These are phyloP conservation scores for Linum usitatissimum DNA, from an alignment of 345 rosid species.

Conservation along the genomic window DNA sequence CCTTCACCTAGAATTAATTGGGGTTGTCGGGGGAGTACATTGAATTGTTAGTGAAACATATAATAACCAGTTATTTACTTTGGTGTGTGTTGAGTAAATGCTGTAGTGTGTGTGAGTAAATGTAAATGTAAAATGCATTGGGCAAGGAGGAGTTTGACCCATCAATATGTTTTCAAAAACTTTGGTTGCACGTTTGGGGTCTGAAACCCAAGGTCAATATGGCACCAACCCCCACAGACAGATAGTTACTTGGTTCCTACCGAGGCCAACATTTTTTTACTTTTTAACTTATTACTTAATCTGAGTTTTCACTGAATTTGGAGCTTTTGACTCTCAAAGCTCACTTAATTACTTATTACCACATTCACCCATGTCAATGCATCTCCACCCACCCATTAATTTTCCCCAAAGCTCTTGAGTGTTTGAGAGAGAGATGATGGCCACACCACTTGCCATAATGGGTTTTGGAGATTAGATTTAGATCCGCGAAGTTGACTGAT, in stretches of 20 bases:
- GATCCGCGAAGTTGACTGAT: no score
- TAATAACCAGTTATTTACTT: no score
- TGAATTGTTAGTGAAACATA: no score
- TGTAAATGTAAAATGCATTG: slow-evolving; percentile 30
- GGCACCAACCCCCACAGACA: slow-evolving; percentile 22
- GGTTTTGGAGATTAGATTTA: no score
- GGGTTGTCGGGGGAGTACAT: no score
- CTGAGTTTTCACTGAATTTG: slow-evolving; percentile 50
- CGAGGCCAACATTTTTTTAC: slow-evolving; percentile 28
- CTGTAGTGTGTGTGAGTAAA: neutral
- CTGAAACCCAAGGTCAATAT: slow-evolving; percentile 27
- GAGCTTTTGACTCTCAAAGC: slow-evolving; percentile 43
- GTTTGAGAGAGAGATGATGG: no score
- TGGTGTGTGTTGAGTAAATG: neutral
- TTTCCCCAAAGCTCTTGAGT: no score
- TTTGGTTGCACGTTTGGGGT: slow-evolving; percentile 28
- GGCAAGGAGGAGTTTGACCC: slow-evolving; percentile 35
- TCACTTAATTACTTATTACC: slow-evolving; percentile 22
- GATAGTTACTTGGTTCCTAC: slow-evolving; percentile 25
- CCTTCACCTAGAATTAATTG: no score
- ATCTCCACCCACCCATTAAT: no score
- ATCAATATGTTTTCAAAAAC: neutral
- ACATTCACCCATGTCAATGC: neutral
- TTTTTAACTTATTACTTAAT: no score
- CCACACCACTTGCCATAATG: no score